A percentile compares a stretch with the other conserved stretches of the same genome.
phyloP scores from a whole-genome alignment of 768 basidiomycete species.

The Chalciporus piperatus region DNA sequence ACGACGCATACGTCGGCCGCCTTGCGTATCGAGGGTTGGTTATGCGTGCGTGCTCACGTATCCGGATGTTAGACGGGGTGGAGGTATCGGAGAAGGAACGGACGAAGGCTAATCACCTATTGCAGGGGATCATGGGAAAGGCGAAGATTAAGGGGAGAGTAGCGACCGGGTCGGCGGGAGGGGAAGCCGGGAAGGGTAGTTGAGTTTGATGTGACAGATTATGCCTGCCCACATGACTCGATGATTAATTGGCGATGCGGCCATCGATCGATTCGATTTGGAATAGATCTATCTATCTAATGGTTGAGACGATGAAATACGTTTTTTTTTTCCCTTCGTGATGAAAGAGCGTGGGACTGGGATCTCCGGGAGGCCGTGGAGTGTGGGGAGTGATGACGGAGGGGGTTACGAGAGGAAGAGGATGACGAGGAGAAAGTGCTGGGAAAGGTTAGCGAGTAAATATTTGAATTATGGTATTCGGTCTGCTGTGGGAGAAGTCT shows the following conservation, averaged over 20 bases:
- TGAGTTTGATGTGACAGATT: conserved; percentile 26
- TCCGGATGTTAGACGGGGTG: conserved; percentile 85
- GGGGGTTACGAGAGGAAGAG: conserved; percentile 21
- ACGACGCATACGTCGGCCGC: conserved; percentile 82
- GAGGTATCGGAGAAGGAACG: conserved; percentile 80
- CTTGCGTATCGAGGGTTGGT: conserved; percentile 87
- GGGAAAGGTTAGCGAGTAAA: not conserved
- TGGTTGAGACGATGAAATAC: conserved; percentile 3
- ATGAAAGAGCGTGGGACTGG: not conserved
- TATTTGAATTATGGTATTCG: not conserved
- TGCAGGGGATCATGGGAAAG: conserved; percentile 52
- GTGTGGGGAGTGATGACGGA: conserved; percentile 14
- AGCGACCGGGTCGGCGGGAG: conserved; percentile 14
- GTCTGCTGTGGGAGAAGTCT: no score
- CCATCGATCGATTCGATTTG: conserved; percentile 14
- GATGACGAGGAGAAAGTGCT: not conserved
- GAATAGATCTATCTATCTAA: not conserved
- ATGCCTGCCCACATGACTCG: conserved; percentile 30
- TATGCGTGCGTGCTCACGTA: conserved; percentile 66
- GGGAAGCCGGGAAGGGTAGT: conserved; percentile 8
- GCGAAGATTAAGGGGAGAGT: conserved; percentile 33
- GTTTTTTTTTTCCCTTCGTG: conserved; percentile 2
- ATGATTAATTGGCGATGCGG: conserved; percentile 8
- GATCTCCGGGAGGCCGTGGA: not conserved
- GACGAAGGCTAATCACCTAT: conserved; percentile 71